Evolutionary conservation across 176 grass and related monocot species (phyloP), one percentile per base, ranked within the genome.

Genomic region (Alopecurus myosuroides): DNA sequence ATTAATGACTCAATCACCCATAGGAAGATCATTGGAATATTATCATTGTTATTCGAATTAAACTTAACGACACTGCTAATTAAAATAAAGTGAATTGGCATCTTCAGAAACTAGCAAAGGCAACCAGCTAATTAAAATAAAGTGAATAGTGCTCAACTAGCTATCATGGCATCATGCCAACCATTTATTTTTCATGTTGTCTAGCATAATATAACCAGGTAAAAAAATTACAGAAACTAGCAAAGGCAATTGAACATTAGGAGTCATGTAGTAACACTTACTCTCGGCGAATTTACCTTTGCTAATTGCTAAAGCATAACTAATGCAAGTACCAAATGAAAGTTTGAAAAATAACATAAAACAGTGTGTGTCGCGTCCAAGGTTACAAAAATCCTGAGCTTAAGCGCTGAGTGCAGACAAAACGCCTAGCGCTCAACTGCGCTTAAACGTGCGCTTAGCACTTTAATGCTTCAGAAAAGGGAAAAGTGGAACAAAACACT

Each of bases 91-190:
- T 52, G 71, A 85, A 34, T 35, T 70, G 52, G 2, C 62, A 69
- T 60, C 41, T 51, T 82, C 55, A 3, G 46, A n/a, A n/a, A n/a
- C n/a, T n/a, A n/a, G n/a, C n/a, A n/a, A n/a, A n/a, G n/a, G n/a
- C n/a, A n/a, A n/a, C n/a, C n/a, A n/a, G 39, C 33, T 77, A 12
- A 19, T 70, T 66, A 77, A 85, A 74, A 55, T 33, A 53, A 53
- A 72, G 25, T 52, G 71, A 85, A 61, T 19, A 84, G 31, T 50
- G 76, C 51, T 77, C 62, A 52, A 25, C 60, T 77, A 49, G 30
- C 10, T 45, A 77, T 20, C 51, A 77, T 77, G 52, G 13, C 6
- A 77, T 20, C 51, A 77, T 77, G 52, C 13, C 2, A 25, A 82
- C 51, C 4, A 70, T 41, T 34, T 70, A 70, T 4, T 82, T 37